Conservation (phyloP, 2,329 filamentous ascomycete species). For the Penicillium brevicompactum region DNA sequence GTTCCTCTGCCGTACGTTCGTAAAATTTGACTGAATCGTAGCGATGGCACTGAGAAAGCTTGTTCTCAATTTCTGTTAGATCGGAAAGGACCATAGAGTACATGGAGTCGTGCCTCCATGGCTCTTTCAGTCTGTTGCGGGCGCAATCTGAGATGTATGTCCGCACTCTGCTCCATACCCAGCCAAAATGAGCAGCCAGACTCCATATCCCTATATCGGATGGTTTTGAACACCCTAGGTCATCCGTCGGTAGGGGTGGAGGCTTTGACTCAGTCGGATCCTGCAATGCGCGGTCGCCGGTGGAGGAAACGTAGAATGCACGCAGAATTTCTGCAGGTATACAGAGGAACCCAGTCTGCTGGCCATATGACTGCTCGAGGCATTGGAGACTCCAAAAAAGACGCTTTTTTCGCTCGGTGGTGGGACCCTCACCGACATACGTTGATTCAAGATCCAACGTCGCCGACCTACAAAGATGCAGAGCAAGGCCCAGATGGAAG, state of each 20-base stretch:
- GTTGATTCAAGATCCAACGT: conserved; percentile 50
- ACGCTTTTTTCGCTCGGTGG: conserved; percentile 50
- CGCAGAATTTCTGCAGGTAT: conserved; percentile 47
- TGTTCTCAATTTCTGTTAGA: conserved; percentile 53
- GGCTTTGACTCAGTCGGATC: conserved; percentile 35
- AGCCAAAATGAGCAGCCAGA: conserved; percentile 51
- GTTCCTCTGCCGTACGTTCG: conserved; percentile 51
- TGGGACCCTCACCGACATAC: conserved; percentile 40
- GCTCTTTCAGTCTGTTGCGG: conserved; percentile 51
- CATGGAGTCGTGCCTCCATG: conserved; percentile 56
- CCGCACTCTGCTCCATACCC: conserved; percentile 52
- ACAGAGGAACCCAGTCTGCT: conserved; percentile 49
- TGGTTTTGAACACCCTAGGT: conserved; percentile 45
- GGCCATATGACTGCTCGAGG: conserved; percentile 54
- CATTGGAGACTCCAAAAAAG: conserved; percentile 57
- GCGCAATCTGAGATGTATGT: conserved; percentile 54
- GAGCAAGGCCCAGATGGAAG: conserved; percentile 54
- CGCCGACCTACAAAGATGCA: conserved; percentile 55
- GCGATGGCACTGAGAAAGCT: conserved; percentile 52
- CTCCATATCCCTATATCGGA: conserved; percentile 55
- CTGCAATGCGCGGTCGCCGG: conserved; percentile 18
- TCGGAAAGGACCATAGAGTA: conserved; percentile 55
- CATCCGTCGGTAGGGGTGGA: conserved; percentile 49
- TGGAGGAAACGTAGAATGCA: conserved; percentile 30
- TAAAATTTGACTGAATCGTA: conserved; percentile 58